Evolutionary conservation across 345 rosid genomes (phyloP), one percentile per base, ranked within the genome.

Genomic region (Eucalyptus polyanthemos): DNA sequence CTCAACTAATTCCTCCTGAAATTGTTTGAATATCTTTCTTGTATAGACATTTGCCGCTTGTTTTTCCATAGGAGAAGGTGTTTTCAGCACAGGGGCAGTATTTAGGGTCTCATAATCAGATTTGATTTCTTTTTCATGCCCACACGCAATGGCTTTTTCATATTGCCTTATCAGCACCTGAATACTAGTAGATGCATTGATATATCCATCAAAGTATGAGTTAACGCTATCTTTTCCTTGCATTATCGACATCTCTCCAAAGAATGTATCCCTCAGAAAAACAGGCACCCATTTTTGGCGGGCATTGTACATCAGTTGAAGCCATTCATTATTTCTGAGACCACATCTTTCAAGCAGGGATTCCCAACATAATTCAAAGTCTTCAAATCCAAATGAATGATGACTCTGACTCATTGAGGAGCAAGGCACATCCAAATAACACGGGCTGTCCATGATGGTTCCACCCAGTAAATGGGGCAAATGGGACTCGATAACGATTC

Each of bases 21-120:
- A 97, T 93, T 91, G 94, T 90, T 90, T 85, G 90, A 97, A 95
- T 81, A 94, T 90, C 72, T 92, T 91, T 90, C 95, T 93, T 47
- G 99, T 95, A 91, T 93, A 97, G 47, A 95, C 90, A 80, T 87
- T 92, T 15, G 97, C 96, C 25, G 96, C 98, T 93, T 97, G 99
- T 90, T 95, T 96, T 87, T 95, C 99, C 97, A 93, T 95, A 19
- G 98, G 97, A 89, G 99, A 97, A 47, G 96, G 95, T 42, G 97
- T 97, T 92, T 92, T 96, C 89, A 97, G 87, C 86, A 92, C 76
- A 10, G 97, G 95, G 40, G 91, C 91, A 44, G 94, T 89, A 91
- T 93, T 92, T 85, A 91, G 87, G 31, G 97, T 93, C 90, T 96
- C 97, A 85, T 92, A 93, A 90, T 97, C 98, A 69, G 97, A 97